phyloP scores from a whole-genome alignment of 257 asterid species.

The Solanum piurae region DNA sequence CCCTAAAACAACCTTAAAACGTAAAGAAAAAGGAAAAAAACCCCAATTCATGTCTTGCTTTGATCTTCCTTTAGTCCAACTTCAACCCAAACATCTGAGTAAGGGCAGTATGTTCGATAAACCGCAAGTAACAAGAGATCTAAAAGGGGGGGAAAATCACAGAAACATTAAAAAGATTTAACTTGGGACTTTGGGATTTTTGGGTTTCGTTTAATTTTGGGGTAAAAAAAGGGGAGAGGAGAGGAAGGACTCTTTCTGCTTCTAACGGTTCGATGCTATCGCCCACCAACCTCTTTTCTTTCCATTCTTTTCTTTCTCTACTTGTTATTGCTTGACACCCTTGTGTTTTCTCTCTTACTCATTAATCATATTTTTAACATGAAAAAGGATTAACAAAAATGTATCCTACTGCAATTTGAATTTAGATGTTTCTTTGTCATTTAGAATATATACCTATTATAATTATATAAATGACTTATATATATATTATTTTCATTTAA shows the following conservation, averaged over 20 bases:
- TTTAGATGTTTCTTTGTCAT: background rate
- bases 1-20: slow-evolving; percentile 15
- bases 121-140: background rate
- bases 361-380: background rate
- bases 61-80: background rate
- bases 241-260: background rate
- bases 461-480: no score
- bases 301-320: background rate
- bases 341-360: background rate
- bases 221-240: background rate
- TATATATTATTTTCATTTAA: no score
- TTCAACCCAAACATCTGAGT: background rate
- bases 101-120: background rate
- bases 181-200: background rate
- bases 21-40: background rate
- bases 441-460: no score
- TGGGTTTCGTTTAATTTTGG: background rate
- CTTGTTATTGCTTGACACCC: background rate
- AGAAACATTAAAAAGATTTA: background rate
- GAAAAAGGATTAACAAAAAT: background rate
- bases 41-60: background rate
- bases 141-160: background rate
- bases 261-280: background rate
- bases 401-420: background rate
- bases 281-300: background rate